phyloP scores from a whole-genome alignment of 352 stramenopile genomes.

The Phytophthora macrochlamydospora region DNA sequence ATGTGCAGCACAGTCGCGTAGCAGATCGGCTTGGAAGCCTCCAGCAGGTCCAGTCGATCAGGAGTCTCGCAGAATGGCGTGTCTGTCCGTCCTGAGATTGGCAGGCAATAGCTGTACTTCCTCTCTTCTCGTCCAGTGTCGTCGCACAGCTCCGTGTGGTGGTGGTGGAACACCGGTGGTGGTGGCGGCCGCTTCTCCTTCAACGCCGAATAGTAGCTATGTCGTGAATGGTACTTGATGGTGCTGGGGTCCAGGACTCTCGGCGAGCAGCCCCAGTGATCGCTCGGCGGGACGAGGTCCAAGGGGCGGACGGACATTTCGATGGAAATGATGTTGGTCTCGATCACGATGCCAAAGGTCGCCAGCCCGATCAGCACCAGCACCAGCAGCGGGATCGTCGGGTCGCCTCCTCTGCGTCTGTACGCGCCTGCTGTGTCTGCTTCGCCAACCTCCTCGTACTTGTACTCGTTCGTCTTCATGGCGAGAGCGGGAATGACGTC shows the following conservation, averaged over 20 bases:
- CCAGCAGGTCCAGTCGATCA: constrained; percentile 45
- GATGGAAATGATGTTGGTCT: constrained; percentile 5
- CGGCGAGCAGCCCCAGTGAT: constrained; percentile 1
- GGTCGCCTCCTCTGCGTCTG: background rate
- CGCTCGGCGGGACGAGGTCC: background rate
- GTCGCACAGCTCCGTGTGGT: constrained; percentile 20
- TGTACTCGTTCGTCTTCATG: too few species aligned
- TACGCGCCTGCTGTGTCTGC: too few species aligned
- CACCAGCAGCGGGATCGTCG: constrained; percentile 6
- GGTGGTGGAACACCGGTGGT: constrained; percentile 25
- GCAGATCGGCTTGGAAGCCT: constrained; percentile 26
- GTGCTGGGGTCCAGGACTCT: constrained; percentile 5
- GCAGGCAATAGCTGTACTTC: constrained; percentile 34
- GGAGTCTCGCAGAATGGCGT: constrained; percentile 33
- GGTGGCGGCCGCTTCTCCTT: constrained; percentile 4
- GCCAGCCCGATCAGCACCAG: constrained; percentile 14
- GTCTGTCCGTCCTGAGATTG: constrained; percentile 42
- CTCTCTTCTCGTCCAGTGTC: background rate
- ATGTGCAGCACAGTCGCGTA: constrained; percentile 48
- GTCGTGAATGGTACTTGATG: constrained; percentile 13
- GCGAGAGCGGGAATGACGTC: too few species aligned
- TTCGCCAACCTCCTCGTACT: too few species aligned
- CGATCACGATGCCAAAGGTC: constrained; percentile 13
- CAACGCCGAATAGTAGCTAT: constrained; percentile 14
- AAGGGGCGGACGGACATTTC: background rate